Conservation (phyloP, 2,329 filamentous ascomycete species). For the Scedosporium boydii region DNA sequence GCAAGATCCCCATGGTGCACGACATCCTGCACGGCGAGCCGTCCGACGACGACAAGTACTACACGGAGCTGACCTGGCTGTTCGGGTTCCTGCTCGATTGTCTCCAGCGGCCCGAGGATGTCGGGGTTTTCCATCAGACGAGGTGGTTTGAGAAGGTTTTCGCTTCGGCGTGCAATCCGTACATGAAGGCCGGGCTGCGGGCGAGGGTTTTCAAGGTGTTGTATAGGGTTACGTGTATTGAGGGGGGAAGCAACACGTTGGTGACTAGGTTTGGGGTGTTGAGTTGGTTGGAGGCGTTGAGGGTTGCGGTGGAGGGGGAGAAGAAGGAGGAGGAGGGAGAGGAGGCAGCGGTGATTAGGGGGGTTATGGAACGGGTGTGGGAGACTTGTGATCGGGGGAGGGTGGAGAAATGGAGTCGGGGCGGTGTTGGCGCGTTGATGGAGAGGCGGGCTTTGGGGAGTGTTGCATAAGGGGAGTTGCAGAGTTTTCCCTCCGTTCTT, state of each 20-base stretch:
- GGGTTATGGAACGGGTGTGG: conserved; percentile 48
- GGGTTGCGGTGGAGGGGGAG: conserved; percentile 28
- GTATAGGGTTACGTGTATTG: conserved; percentile 56
- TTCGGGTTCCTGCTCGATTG: conserved; percentile 61
- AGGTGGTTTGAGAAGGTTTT: conserved; percentile 69
- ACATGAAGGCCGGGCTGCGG: conserved; percentile 48
- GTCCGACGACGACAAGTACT: conserved; percentile 62
- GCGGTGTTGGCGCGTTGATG: conserved; percentile 5
- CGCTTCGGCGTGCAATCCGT: conserved; percentile 57
- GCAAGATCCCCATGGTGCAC: conserved; percentile 62
- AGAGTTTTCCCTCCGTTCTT: too few species aligned
- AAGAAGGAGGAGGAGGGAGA: conserved; percentile 15
- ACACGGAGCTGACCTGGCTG: conserved; percentile 66
- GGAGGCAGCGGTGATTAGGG: conserved; percentile 39
- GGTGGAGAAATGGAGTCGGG: conserved; percentile 11
- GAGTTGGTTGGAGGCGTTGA: conserved; percentile 50
- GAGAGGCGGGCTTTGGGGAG: neutral
- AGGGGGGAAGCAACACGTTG: conserved; percentile 69
- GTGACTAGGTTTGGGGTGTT: conserved; percentile 66
- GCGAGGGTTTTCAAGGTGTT: conserved; percentile 53
- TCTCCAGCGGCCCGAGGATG: conserved; percentile 48
- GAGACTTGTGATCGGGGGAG: conserved; percentile 54
- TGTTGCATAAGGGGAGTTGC: too few species aligned
- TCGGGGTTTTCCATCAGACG: conserved; percentile 50
- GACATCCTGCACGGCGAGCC: conserved; percentile 56